Percentiles rank a stretch among this genome's conserved stretches.
phyloP scores from a whole-genome alignment of 805 yeast genomes.

The Kuraishia floccosa region DNA sequence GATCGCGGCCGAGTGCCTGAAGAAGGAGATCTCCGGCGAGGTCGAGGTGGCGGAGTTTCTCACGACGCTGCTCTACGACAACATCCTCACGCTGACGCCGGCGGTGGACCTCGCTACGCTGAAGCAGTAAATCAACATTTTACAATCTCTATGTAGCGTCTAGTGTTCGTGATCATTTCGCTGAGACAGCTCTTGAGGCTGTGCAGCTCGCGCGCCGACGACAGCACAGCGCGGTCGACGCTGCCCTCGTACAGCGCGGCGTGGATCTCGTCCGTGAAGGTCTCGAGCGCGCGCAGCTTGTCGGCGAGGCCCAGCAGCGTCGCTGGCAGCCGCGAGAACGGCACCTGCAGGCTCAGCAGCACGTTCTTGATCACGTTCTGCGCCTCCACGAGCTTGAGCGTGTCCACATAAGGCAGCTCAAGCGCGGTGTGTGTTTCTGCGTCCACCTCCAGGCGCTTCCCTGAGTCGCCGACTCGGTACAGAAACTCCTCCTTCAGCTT shows the following conservation, averaged over 20 bases:
- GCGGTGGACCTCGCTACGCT: constrained; percentile 19
- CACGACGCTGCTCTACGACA: constrained; percentile 68
- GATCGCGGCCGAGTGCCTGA: constrained; percentile 59
- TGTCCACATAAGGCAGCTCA: constrained; percentile 6
- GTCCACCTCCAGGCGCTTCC: too few species aligned
- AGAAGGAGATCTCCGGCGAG: constrained; percentile 63
- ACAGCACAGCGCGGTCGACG: too few species aligned
- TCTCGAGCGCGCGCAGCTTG: constrained; percentile 1
- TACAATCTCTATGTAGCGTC: too few species aligned
- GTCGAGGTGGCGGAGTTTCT: constrained; percentile 62
- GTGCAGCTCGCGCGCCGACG: too few species aligned
- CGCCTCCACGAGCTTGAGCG: constrained; percentile 4
- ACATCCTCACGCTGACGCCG: constrained; percentile 38
- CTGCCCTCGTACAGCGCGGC: background rate
- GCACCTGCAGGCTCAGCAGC: constrained; percentile 5
- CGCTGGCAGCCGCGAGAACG: constrained; percentile 4
- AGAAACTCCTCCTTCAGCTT: too few species aligned
- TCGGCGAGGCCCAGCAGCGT: constrained; percentile 6
- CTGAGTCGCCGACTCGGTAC: too few species aligned
- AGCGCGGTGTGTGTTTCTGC: constrained; percentile 1
- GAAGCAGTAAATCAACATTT: constrained; percentile 8
- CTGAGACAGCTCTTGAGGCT: too few species aligned
- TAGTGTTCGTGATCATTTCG: too few species aligned
- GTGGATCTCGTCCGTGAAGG: constrained; percentile 3
- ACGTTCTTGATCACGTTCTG: constrained; percentile 12